Conservation (phyloP, 352 stramenopile species). For the Blastocystis sp. region DNA sequence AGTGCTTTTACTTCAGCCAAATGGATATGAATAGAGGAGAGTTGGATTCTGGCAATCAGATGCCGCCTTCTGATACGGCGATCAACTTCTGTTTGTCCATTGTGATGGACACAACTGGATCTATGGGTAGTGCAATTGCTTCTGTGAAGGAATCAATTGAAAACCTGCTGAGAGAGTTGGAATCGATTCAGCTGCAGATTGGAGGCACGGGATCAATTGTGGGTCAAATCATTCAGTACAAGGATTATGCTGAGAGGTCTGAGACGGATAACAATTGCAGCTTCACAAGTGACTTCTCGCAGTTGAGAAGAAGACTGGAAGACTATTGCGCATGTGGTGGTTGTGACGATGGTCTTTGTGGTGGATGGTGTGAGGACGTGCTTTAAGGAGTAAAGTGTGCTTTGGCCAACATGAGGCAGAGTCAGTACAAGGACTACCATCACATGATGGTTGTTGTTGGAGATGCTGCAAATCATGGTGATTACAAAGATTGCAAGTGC, state of each 20-base stretch:
- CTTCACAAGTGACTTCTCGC: conserved; percentile 11
- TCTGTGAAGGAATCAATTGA: neutral
- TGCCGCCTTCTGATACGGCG: too few relatives aligned
- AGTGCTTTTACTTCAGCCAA: too few relatives aligned
- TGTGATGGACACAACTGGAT: too few relatives aligned
- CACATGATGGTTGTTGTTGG: conserved; percentile 35
- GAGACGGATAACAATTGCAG: neutral
- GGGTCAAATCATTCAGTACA: conserved; percentile 1
- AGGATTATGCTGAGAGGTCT: conserved; percentile 17
- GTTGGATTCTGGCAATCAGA: too few relatives aligned
- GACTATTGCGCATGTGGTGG: neutral
- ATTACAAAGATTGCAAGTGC: neutral
- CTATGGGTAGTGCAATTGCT: too few relatives aligned
- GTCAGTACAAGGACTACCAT: neutral
- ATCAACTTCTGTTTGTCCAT: too few relatives aligned
- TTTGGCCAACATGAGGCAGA: neutral
- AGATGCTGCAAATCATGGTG: neutral
- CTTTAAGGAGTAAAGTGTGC: neutral
- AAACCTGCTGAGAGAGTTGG: neutral
- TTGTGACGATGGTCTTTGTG: too few relatives aligned
- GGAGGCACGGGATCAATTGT: neutral
- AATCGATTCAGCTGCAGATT: neutral
- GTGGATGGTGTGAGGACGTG: conserved; percentile 52
- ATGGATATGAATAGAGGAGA: too few relatives aligned
- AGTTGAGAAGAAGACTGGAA: neutral